Evolutionary conservation across 2,329 filamentous ascomycete genomes (phyloP).

Genomic region (Penicillium sumatraense): DNA sequence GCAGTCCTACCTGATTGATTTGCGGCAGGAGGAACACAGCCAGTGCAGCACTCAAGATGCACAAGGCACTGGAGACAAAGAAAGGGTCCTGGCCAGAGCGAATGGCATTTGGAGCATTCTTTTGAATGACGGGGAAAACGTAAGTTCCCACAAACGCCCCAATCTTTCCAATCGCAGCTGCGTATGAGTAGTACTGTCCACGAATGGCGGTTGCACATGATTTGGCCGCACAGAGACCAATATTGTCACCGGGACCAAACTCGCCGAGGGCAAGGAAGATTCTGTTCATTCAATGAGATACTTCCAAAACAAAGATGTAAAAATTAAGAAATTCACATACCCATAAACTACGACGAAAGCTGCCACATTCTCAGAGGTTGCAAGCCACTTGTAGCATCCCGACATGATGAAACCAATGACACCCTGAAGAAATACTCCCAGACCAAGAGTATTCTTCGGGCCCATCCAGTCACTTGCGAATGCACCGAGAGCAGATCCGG

Average conservation of each 20-base stretch:
- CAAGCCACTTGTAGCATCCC: slow-evolving; percentile 73
- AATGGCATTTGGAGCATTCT: slow-evolving; percentile 58
- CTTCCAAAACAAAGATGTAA: not conserved
- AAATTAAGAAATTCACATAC: slow-evolving; percentile 27
- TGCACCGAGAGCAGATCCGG: slow-evolving; percentile 77
- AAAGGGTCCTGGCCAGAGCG: slow-evolving; percentile 82
- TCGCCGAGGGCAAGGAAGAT: slow-evolving; percentile 79
- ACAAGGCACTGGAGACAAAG: slow-evolving; percentile 79
- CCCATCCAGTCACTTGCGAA: slow-evolving; percentile 79
- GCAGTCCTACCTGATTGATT: slow-evolving; percentile 61
- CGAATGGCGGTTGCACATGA: slow-evolving; percentile 87
- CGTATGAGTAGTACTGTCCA: slow-evolving; percentile 69
- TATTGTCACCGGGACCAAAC: slow-evolving; percentile 87
- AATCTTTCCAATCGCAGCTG: slow-evolving; percentile 52
- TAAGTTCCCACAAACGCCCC: slow-evolving; percentile 83
- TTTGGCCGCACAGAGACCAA: slow-evolving; percentile 84
- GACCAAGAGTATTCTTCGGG: slow-evolving; percentile 72
- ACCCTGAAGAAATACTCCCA: slow-evolving; percentile 74
- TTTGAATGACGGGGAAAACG: slow-evolving; percentile 73
- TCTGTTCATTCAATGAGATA: slow-evolving; percentile 30
- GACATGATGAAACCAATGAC: slow-evolving; percentile 89
- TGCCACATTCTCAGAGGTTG: slow-evolving; percentile 67
- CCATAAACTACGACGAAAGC: slow-evolving; percentile 81
- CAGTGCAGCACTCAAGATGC: slow-evolving; percentile 72
- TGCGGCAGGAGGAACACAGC: slow-evolving; percentile 72